Base-by-base conservation (phyloP, 2,329 filamentous ascomycete species). In the Huntiella abstrusa region DNA sequence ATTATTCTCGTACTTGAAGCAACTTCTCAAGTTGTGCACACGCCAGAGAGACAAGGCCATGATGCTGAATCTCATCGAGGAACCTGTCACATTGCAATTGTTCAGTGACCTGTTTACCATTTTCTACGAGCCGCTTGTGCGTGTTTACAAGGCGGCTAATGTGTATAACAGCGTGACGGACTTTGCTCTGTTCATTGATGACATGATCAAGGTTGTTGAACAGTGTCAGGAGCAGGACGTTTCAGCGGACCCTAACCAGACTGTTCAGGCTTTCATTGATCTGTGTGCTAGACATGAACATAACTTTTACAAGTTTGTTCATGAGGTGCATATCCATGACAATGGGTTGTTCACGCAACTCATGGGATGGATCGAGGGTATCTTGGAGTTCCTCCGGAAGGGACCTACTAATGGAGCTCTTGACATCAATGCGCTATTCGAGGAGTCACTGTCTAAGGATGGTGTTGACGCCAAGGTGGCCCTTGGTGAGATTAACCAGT, bases 301-400 rank as follows among this genome's bases (percentile, higher is more conserved):
- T 59, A 93, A 93, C 63, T 88, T 98, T 59, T 98, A 96, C 71
- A 96, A 94, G 60, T 98, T 98, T 60, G 82, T 98, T 3, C 91
- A 98, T 60, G 91, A 98, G 63, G 88, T 98, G 1, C 91, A 98
- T 58, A 78, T 83, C 5, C 88, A 98, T 56, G 91, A 98, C 59
- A 93, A 98, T 52, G 91, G 91, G 1, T 73, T 98, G 1, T 98
- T 98, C 55, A 87, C 86, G 33, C 83, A 92, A 55, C 72, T 98
- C 44, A 98, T 98, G 91, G 78, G 78, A 19, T 96, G 91, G 91
- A 79, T 96, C 40, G 91, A 98, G 64, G 83, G 81, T 33, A 96
- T 98, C 49, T 73, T 98, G 4, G 83, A 91, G 51, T 98, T 96
- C 63, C 67, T 98, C 32, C 77, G 88, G 40, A 79, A 86, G 52